phyloP scores from a whole-genome alignment of 768 basidiomycete species.

The Russula virescens region DNA sequence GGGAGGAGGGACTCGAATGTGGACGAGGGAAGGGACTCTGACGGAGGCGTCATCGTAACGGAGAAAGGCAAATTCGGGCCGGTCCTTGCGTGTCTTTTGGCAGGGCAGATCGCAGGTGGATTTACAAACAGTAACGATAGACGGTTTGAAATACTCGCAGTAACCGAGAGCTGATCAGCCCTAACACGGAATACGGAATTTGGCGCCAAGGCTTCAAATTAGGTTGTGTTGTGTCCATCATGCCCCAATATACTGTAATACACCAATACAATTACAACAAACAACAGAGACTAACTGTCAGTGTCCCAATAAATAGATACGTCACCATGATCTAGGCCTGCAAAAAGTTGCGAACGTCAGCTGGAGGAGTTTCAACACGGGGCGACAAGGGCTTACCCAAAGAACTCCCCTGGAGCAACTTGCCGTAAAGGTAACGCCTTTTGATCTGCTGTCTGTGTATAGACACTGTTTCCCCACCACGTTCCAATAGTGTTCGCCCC shows the following conservation, averaged over 20 bases:
- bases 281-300: constrained; percentile 10
- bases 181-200: neutral
- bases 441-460: constrained; percentile 21
- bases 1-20: constrained; percentile 53
- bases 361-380: neutral
- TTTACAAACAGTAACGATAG: no score
- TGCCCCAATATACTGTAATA: constrained; percentile 14
- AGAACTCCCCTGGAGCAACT: constrained; percentile 17
- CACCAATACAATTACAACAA: constrained; percentile 18
- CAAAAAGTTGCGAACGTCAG: neutral
- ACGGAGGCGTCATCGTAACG: neutral
- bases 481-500: constrained; percentile 13
- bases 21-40: constrained; percentile 16
- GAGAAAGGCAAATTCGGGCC: neutral
- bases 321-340: constrained; percentile 21
- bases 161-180: neutral
- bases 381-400: constrained; percentile 18
- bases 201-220: constrained; percentile 2
- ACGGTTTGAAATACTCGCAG: no score
- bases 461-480: constrained; percentile 26
- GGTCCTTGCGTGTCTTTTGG: neutral
- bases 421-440: constrained; percentile 14
- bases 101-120: no score
- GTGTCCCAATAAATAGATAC: constrained; percentile 7
- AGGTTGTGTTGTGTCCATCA: constrained; percentile 10